Evolutionary conservation across 352 stramenopile species (phyloP), one percentile per base, ranked within the genome.

Genomic region (Globisporangium alternatum): DNA sequence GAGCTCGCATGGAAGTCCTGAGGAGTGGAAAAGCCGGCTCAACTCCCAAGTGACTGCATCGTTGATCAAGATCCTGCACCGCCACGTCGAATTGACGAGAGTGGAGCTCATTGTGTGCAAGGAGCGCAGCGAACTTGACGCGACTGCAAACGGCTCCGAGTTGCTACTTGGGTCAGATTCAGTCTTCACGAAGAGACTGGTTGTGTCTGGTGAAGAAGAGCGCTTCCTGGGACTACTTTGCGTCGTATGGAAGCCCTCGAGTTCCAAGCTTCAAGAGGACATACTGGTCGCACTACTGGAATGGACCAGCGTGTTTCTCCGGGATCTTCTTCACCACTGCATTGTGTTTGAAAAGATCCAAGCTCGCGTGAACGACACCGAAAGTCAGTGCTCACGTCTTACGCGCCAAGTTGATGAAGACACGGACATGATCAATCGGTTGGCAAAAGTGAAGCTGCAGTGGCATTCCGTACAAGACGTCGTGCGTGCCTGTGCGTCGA

Each of bases 221-320:
- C 4, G 30, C 0, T 47, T 37, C n/a, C 12, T 61, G 3, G 64
- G 64, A 6, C 1, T 21, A 8, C 5, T 69, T 15, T 19, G 37
- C 19, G 28, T 61, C 5, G 39, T 13, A 9, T 69, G 57, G 56
- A 65, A 35, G 2, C 57, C 37, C 0, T 15, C 35, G 0, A 8
- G 45, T 12, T 33, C 64, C 7, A 22, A n/a, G n/a, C 21, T 57
- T 6, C 2, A 39, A 0, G 5, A 13, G 1, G 31, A 65, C 9
- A 5, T 43, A 10, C 21, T 69, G 15, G 17, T 57, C 5, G 2
- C 10, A 13, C n/a, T 54, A 10, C 28, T 69, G 3, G 49, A 65
- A 28, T 69, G 64, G 64, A 31, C 51, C 15, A 25, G 64, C 6
- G 31, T 4, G 21, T 56, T 49, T 30, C 25, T 65, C 4, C 48